Percentiles rank a stretch among this genome's conserved stretches.
Evolutionary conservation across 2,329 filamentous ascomycete species (phyloP).

Genomic region (Ophiostoma ips): DNA sequence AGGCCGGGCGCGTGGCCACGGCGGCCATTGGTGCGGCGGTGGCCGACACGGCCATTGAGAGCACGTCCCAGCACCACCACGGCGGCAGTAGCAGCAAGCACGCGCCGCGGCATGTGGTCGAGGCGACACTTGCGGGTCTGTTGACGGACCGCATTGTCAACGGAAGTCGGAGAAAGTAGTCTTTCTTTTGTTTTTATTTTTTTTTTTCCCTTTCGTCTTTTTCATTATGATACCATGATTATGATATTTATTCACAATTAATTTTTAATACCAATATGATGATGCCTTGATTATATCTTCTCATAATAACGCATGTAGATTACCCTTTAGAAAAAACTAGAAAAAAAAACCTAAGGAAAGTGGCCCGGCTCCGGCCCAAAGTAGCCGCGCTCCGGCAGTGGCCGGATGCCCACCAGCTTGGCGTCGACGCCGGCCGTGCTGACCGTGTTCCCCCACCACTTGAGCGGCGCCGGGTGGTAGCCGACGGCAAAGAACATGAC

Average conservation of each 20-base stretch:
- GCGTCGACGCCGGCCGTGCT: constrained; percentile 22
- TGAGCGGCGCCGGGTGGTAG: constrained; percentile 23
- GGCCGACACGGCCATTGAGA: constrained; percentile 10
- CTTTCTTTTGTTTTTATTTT: background rate
- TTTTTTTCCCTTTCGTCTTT: background rate
- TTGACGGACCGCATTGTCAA: constrained; percentile 14
- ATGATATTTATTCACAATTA: background rate
- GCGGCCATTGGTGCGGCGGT: constrained; percentile 14
- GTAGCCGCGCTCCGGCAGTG: constrained; percentile 20
- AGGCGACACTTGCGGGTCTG: constrained; percentile 15
- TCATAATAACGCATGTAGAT: background rate
- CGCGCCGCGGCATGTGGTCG: constrained; percentile 13
- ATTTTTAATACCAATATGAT: background rate
- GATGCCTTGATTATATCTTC: background rate
- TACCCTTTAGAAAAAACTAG: background rate
- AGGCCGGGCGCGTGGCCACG: constrained; percentile 13
- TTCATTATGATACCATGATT: background rate
- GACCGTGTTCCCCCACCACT: constrained; percentile 29
- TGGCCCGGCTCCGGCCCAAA: constrained; percentile 19
- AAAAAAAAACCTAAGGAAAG: constrained; percentile 4
- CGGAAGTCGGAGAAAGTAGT: constrained; percentile 12
- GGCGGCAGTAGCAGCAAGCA: constrained; percentile 11
- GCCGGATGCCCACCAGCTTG: constrained; percentile 16
- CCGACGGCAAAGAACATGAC: constrained; percentile 55
- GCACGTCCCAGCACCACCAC: constrained; percentile 1